phyloP scores from a whole-genome alignment of 2,329 filamentous ascomycete genomes.

The Aphanocladium album region DNA sequence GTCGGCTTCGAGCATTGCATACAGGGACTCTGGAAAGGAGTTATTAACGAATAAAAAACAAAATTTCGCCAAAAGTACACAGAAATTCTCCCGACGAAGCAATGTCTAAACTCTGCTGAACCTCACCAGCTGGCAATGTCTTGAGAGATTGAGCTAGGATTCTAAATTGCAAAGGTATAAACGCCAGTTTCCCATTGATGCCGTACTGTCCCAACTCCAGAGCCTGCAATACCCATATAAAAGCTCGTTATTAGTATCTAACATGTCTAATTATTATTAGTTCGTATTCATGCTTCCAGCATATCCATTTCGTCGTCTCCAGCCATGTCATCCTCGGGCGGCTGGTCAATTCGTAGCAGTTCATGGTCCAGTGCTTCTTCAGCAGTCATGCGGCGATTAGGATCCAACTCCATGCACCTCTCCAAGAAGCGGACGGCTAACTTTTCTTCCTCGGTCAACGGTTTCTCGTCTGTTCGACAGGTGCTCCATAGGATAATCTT shows the following conservation, averaged over 20 bases:
- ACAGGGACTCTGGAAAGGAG: slow-evolving; percentile 34
- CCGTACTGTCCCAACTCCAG: not conserved
- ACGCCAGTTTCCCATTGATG: slow-evolving; percentile 1
- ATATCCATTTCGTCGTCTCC: slow-evolving; percentile 54
- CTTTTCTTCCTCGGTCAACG: slow-evolving; percentile 62
- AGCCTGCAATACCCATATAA: not conserved
- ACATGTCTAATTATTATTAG: not conserved
- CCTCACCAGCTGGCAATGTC: not conserved
- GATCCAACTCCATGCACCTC: slow-evolving; percentile 71
- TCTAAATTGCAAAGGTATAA: not conserved
- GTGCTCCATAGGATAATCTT: slow-evolving; percentile 97
- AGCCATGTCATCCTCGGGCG: slow-evolving; percentile 24
- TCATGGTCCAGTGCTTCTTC: slow-evolving; percentile 68
- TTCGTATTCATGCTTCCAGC: slow-evolving; percentile 26
- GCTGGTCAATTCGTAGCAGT: slow-evolving; percentile 48
- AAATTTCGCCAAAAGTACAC: slow-evolving; percentile 27
- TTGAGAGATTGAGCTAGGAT: slow-evolving; percentile 1
- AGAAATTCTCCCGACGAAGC: not conserved
- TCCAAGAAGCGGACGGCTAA: slow-evolving; percentile 68
- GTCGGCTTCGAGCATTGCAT: slow-evolving; percentile 40
- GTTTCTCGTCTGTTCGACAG: slow-evolving; percentile 58
- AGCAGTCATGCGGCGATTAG: slow-evolving; percentile 67
- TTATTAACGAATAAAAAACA: slow-evolving; percentile 38
- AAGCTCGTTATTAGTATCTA: slow-evolving; percentile 1
- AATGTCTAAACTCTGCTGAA: not conserved